phyloP scores from a whole-genome alignment of 148 eudicot species.

The Agrostemma githago region DNA sequence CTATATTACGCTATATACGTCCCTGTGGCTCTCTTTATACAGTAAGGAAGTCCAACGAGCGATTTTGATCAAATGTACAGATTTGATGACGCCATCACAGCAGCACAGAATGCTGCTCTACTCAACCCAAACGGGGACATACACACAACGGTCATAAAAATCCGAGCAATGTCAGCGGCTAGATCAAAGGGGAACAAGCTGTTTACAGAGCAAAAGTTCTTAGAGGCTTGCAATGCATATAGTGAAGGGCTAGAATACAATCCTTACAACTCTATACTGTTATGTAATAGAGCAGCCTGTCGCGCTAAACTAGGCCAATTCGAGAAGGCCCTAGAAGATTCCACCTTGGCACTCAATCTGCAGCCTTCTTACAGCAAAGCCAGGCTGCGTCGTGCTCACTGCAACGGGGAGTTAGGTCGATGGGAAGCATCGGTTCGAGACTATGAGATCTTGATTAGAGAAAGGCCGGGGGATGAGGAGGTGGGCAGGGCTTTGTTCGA shows the following conservation, averaged over 20 bases:
- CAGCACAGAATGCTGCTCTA: constrained; percentile 38
- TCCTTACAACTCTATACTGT: constrained; percentile 47
- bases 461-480: constrained; percentile 48
- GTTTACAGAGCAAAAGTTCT: constrained; percentile 39
- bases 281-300: constrained; percentile 72
- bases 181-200: constrained; percentile 52
- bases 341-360: constrained; percentile 47
- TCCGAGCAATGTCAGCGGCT: constrained; percentile 37
- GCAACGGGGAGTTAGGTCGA: constrained; percentile 53
- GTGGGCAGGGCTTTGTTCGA: constrained; percentile 40
- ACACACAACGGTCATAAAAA: constrained; percentile 26
- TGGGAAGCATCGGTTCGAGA: constrained; percentile 68
- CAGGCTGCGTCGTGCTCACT: constrained; percentile 61
- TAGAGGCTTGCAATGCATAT: constrained; percentile 50
- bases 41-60: no score
- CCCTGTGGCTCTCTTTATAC: no score
- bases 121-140: constrained; percentile 38
- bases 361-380: constrained; percentile 65
- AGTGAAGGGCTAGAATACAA: constrained; percentile 58
- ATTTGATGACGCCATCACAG: constrained; percentile 65
- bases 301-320: constrained; percentile 51
- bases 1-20: no score
- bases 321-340: constrained; percentile 66
- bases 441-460: constrained; percentile 53
- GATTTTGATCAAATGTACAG: constrained; percentile 22